Evolutionary conservation across 2,329 filamentous ascomycete species (phyloP).

Genomic region (Fusarium sp.): DNA sequence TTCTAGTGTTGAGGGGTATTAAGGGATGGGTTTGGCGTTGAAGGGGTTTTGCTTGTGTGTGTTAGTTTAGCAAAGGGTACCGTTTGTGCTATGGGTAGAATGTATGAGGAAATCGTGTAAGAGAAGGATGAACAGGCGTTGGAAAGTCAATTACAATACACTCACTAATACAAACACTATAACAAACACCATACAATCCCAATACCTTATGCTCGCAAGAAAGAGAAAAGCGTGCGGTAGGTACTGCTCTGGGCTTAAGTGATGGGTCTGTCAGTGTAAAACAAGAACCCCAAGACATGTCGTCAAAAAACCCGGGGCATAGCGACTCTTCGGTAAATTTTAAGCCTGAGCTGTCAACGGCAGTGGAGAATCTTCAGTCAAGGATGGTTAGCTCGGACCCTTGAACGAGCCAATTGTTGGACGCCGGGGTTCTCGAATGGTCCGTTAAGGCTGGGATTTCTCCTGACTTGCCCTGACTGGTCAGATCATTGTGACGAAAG

Average conservation of each 20-base stretch:
- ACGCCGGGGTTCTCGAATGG: slow-evolving; percentile 1
- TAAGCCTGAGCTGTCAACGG: background rate
- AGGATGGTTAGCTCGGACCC: background rate
- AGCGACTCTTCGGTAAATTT: slow-evolving; percentile 31
- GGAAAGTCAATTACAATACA: background rate
- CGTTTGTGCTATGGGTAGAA: too few species aligned
- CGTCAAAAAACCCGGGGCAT: slow-evolving; percentile 34
- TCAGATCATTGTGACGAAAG: background rate
- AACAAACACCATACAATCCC: too few species aligned
- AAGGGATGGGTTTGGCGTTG: slow-evolving; percentile 1
- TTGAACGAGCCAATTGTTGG: background rate
- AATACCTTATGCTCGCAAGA: too few species aligned
- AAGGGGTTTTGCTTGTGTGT: background rate
- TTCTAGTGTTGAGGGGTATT: background rate
- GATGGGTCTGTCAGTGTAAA: background rate
- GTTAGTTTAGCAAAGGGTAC: too few species aligned
- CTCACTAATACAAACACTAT: background rate
- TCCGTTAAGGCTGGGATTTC: background rate
- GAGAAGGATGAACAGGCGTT: background rate
- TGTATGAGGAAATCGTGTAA: background rate
- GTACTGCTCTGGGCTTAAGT: too few species aligned
- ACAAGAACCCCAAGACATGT: slow-evolving; percentile 20
- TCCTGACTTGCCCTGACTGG: background rate
- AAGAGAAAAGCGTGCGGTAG: too few species aligned
- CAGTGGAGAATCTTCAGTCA: background rate